Evolutionary conservation across 192 early-diverging fungal species (phyloP), one percentile per base, ranked within the genome.

Genomic region (Entrophospora sp.): DNA sequence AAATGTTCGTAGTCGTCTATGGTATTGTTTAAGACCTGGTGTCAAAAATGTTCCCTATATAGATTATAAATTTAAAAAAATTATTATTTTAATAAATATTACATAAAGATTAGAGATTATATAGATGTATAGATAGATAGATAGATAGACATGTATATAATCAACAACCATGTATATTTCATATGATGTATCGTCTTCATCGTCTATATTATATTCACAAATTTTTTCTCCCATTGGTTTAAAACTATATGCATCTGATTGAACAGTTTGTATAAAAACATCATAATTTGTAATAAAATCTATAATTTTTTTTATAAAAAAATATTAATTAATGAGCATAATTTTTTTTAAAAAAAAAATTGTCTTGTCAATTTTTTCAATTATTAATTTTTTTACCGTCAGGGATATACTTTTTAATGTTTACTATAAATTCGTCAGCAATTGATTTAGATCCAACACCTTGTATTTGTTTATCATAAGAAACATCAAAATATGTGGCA

Each of bases 81-180:
- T n/a, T n/a, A n/a, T n/a, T n/a, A n/a, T n/a, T n/a, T n/a, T n/a
- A n/a, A n/a, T n/a, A n/a, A n/a, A n/a, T n/a, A n/a, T n/a, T n/a
- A n/a, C n/a, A n/a, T n/a, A n/a, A n/a, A n/a, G n/a, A n/a, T n/a
- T n/a, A n/a, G n/a, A n/a, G n/a, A n/a, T n/a, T n/a, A n/a, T n/a
- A n/a, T n/a, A n/a, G n/a, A n/a, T n/a, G n/a, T n/a, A n/a, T n/a
- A n/a, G n/a, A n/a, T n/a, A n/a, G n/a, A n/a, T n/a, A n/a, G n/a
- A n/a, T n/a, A n/a, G n/a, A n/a, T n/a, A n/a, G n/a, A n/a, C n/a
- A n/a, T n/a, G n/a, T n/a, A n/a, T n/a, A n/a, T n/a, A n/a, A n/a
- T n/a, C n/a, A n/a, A n/a, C n/a, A 51, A 87, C 84, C 69, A 84
- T 80, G 73, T 91, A 94, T 49, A 89, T 82, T 68, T 93, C 90